Evolutionary conservation across 352 stramenopile species (phyloP), one percentile per base, ranked within the genome.

Genomic region (Globisporangium splendens): DNA sequence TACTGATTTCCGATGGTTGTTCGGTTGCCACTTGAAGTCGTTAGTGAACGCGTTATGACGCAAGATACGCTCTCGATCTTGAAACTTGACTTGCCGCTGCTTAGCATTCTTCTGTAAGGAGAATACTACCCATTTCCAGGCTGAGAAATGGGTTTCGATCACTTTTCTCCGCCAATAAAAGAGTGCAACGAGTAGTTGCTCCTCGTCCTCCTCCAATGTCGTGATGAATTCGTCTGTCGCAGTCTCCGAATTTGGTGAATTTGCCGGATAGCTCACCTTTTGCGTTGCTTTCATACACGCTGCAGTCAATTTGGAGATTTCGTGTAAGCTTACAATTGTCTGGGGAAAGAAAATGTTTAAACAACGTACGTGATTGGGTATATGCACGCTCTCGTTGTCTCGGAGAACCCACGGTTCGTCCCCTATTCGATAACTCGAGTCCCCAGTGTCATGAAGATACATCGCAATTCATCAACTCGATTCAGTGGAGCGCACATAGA

Each of bases 161-260:
- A 72, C 59, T 35, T 78, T 77, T 18, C 58, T 64, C 28, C 71
- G 68, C 73, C 73, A 83, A 52, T 69, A 79, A 54, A 75, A 73
- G 33, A 83, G 62, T 8, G 73, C 73, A 44, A 70, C 65, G 17
- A 83, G 66, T 21, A 77, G 53, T n/a, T 73, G 63, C 48, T 77
- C 66, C 22, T 83, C 61, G 2, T 75, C 59, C 6, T 79, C 69
- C 13, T 77, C 69, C 61, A 76, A 54, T 24, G 49, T 62, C 17
- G 60, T 72, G 39, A 73, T 50, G 44, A 65, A 65, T 10, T 64
- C 39, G n/a, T 65, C 60, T 8, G 24, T 39, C 20, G 50, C 47
- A 18, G 50, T 22, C 2, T 65, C 54, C 0, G 51, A 47, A 41
- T 5, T 49, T 1, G 44, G 28, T n/a, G 31, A 60, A 10, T 13